Evolutionary conservation across 768 basidiomycete genomes (phyloP).

Genomic region (Boletus coccyginus): DNA sequence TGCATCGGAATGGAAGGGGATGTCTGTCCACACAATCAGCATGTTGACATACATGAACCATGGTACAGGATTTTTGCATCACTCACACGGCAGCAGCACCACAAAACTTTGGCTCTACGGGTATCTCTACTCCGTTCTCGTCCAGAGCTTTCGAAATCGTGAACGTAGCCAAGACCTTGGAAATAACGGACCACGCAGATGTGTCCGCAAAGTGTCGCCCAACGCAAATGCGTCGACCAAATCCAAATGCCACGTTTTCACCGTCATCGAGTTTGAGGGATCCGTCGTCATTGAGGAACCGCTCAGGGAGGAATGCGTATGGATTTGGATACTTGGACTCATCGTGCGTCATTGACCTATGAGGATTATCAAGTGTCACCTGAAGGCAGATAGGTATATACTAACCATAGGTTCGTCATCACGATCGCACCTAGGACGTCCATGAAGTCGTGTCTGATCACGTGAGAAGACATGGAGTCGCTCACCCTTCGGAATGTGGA

Average conservation of each 20-base stretch:
- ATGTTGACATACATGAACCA: neutral
- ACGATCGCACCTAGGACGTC: neutral
- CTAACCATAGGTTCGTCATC: conserved; percentile 4
- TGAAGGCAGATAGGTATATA: too few species aligned
- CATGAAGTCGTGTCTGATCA: neutral
- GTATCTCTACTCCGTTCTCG: neutral
- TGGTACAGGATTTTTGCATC: neutral
- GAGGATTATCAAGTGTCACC: too few species aligned
- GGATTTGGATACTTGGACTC: conserved; percentile 5
- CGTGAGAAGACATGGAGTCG: too few species aligned
- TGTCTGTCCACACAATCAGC: neutral
- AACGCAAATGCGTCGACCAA: conserved; percentile 23
- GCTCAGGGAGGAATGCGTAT: conserved; percentile 3
- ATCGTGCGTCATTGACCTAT: neutral
- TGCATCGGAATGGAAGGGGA: neutral
- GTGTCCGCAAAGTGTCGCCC: conserved; percentile 18
- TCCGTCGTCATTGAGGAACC: conserved; percentile 2
- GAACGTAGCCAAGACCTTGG: conserved; percentile 2
- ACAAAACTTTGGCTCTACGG: conserved; percentile 10
- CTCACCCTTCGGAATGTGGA: conserved; percentile 9
- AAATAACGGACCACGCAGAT: conserved; percentile 5
- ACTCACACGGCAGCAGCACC: conserved; percentile 1
- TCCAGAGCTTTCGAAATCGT: neutral
- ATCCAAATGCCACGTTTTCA: conserved; percentile 16
- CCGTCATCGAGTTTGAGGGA: neutral